These are phyloP conservation scores for Apiospora hydei DNA, from an alignment of 2,329 filamentous ascomycete species.

Conservation along the genomic window DNA sequence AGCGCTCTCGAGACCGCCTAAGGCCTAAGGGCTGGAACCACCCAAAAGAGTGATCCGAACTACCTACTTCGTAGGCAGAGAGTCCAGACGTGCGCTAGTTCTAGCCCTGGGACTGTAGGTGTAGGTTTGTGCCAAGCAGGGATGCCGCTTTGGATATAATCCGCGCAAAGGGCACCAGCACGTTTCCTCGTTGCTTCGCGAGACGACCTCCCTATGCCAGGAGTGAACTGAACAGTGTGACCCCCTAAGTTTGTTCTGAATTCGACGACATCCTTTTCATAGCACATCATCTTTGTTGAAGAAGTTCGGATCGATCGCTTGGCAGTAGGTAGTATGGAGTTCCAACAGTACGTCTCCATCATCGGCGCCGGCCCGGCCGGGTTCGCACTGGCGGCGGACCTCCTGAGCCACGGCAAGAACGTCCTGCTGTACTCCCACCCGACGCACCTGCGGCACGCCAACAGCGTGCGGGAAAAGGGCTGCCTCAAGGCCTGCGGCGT, in stretches of 20 bases:
- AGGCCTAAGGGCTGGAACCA: not conserved
- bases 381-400: conserved; percentile 32
- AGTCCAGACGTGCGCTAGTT: not conserved
- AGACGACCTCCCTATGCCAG: not conserved
- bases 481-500: conserved; percentile 27
- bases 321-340: not conserved
- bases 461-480: conserved; percentile 22
- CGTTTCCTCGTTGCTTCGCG: not conserved
- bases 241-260: not conserved
- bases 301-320: not conserved
- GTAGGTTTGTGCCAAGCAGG: not conserved
- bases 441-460: conserved; percentile 30
- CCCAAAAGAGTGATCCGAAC: not conserved
- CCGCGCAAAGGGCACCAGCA: not conserved
- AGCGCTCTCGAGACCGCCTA: not conserved
- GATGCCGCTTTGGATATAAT: not conserved
- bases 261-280: too few relatives aligned
- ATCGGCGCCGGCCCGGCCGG: conserved; percentile 34
- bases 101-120: not conserved
- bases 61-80: not conserved
- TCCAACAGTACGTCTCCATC: conserved; percentile 30
- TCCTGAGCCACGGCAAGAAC: conserved; percentile 29
- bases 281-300: too few relatives aligned
- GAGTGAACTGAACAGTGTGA: not conserved
- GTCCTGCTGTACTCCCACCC: conserved; percentile 36